phyloP scores from a whole-genome alignment of 148 eudicot genomes.

The Rhododendron henanense region DNA sequence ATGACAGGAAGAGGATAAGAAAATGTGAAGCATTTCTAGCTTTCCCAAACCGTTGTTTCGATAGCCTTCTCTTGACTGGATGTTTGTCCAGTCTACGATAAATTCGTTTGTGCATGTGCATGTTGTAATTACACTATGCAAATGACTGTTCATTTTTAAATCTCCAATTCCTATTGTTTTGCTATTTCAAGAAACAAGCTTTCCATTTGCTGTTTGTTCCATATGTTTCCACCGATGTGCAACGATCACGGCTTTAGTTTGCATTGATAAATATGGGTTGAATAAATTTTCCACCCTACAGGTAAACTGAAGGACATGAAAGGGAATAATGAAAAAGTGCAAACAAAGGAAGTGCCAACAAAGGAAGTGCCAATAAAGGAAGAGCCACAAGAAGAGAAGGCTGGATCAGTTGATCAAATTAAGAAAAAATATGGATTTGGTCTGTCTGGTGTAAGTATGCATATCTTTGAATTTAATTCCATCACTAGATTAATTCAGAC shows the following conservation, averaged over 20 bases:
- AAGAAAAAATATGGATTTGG: constrained; percentile 89
- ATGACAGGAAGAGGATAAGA: not conserved
- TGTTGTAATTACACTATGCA: not conserved
- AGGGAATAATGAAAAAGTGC: constrained; percentile 58
- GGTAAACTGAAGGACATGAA: constrained; percentile 73
- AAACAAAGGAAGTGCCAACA: constrained; percentile 42
- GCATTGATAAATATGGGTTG: not conserved
- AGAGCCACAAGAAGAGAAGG: constrained; percentile 56
- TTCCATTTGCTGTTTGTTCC: not conserved
- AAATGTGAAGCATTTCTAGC: not conserved
- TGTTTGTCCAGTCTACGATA: not conserved
- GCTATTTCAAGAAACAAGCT: not conserved
- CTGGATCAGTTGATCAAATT: constrained; percentile 76
- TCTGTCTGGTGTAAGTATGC: constrained; percentile 51
- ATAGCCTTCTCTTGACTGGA: not conserved
- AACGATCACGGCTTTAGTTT: not conserved
- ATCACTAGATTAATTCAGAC: not conserved
- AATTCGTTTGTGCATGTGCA: not conserved
- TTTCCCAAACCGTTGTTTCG: not conserved
- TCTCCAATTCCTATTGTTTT: not conserved
- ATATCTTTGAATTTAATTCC: not conserved
- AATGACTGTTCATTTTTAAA: not conserved
- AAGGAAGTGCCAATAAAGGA: constrained; percentile 34
- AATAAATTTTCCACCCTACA: constrained; percentile 23
- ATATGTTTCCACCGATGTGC: not conserved